Base-by-base conservation (phyloP, 2,329 filamentous ascomycete genomes). In the Verticillium longisporum region DNA sequence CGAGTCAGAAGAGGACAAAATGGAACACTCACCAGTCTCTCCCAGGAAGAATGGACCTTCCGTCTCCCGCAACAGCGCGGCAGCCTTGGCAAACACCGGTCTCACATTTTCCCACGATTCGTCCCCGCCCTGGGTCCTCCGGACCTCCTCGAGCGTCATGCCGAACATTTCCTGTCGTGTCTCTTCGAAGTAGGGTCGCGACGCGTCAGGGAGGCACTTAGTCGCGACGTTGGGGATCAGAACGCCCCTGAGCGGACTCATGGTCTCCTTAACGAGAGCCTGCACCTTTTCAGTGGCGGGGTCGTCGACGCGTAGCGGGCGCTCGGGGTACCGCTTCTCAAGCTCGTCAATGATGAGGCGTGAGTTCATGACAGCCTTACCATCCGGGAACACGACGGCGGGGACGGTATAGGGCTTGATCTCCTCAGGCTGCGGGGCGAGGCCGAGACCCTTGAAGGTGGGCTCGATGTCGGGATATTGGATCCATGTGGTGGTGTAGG, bases 401-500 rank as follows among this genome's bases (percentile, higher is more conserved):
- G 88, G 88, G 60, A 81, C 80, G 13, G 80, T 83, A 71, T 85
- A 88, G 45, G 71, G 65, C 34, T 68, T 68, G 9, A 61, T 54
- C 38, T 72, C 71, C 2, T 72, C 71, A 7, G 73, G 64, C 57
- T 84, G 81, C 21, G 84, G 77, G 15, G 78, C 73, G 58, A 83
- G 68, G 60, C 76, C 78, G 50, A 53, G 9, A 11, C 55, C 75
- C 66, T 83, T 76, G 58, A 90, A 75, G 2, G 72, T 81, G 1
- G 83, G 73, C 61, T 77, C 80, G 62, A 92, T 78, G 38, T 90
- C 83, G 1, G 87, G 88, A 65, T 89, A 90, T 68, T 90, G 86
- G 15, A 86, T 73, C 86, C 87, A 91, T 78, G 87, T 77, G 0
- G 88, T 91, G 69, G 81, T 80, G 75, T 91, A 91, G 55, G 85